Percentiles rank a stretch among this genome's conserved stretches.
Conservation (phyloP, 768 basidiomycete genomes). For the Phanerochaete carnosa region DNA sequence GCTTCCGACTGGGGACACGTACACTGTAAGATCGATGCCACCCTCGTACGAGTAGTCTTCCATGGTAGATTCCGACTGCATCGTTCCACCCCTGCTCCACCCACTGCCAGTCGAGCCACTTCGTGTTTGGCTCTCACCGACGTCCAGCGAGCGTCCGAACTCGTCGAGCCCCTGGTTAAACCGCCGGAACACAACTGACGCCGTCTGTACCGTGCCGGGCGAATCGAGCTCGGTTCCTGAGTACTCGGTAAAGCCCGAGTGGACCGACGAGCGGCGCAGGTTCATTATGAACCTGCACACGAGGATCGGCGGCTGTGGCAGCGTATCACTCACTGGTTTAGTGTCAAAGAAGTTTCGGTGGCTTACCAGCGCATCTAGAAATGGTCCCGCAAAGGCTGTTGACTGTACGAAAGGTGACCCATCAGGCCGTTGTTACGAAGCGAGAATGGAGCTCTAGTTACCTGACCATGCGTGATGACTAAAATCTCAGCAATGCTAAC, state of each 20-base stretch:
- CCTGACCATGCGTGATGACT: neutral
- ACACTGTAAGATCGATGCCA: too few species aligned
- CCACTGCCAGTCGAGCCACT: neutral
- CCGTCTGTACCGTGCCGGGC: neutral
- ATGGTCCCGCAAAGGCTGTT: neutral
- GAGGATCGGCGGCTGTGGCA: neutral
- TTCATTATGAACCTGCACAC: neutral
- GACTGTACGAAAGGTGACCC: too few species aligned
- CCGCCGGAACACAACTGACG: neutral
- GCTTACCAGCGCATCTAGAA: neutral
- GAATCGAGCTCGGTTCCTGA: neutral
- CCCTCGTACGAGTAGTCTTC: too few species aligned
- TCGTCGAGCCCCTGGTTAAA: neutral
- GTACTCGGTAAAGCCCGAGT: neutral
- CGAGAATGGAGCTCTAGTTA: neutral
- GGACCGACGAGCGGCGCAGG: neutral
- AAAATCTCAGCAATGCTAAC: neutral
- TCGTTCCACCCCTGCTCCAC: neutral
- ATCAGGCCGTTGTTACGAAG: too few species aligned
- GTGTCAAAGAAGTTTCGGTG: too few species aligned
- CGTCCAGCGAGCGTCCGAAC: neutral
- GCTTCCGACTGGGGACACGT: too few species aligned
- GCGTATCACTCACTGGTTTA: neutral
- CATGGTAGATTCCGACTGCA: too few species aligned
- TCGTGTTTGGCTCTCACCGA: neutral